Base-by-base conservation (phyloP, 768 basidiomycete species). In the Leucocoprinus leucothites region DNA sequence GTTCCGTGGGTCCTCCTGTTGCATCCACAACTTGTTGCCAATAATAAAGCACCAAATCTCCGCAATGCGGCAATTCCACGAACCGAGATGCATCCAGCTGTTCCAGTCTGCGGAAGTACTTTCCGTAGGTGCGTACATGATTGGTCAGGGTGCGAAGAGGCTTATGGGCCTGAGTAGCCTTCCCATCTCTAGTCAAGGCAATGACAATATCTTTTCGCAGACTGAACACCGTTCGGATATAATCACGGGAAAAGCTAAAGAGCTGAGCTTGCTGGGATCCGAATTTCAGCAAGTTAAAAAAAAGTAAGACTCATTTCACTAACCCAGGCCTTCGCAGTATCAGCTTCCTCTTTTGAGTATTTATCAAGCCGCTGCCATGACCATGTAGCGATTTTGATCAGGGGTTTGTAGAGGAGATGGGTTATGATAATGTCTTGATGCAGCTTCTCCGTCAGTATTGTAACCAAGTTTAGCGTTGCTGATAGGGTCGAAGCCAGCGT, bases 11-110 rank as follows among this genome's bases (percentile, higher is more conserved):
- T 36, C 76, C 76, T 51, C 74, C 67, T 14, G 86, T 82, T n/a
- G 91, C 87, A 56, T 85, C 79, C 8, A 85, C 82, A 19, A 94
- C 84, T 63, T 89, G 84, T 26, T 78, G 80, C 91, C 91, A 94
- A 64, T 91, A 92, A 61, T 83, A 92, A 25, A 90, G 72, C 48
- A 94, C 80, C 22, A 91, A 65, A 51, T 86, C 82, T 26, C 77
- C 79, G 61, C 85, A 89, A 42, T 72, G 67, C 1, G 88, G 85
- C 21, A 92, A 69, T 38, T 71, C 67, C 5, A 86, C 78, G 64
- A 94, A 93, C 18, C 81, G 81, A 38, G 73, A 55, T 18, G 72
- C 61, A 9, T 79, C 75, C 18, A 86, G 74, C 62, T 87, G 84
- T 58, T 91, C 87, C 60, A 92, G 63, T 28, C 86, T 78, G 44